Evolutionary conservation across 768 basidiomycete genomes (phyloP).

Genomic region (Rubroboletus satanas): DNA sequence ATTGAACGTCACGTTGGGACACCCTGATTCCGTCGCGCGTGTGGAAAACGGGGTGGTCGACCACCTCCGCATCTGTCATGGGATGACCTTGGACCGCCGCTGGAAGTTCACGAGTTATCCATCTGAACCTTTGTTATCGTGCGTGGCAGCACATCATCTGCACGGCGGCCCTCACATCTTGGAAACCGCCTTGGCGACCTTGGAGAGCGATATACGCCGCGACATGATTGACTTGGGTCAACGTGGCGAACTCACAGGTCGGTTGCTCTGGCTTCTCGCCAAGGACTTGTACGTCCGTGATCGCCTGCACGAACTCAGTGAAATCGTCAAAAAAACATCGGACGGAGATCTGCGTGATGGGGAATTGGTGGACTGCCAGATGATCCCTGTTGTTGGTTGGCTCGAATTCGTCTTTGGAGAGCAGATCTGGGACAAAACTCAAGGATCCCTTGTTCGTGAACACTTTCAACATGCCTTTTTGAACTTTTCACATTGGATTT

Average conservation of each 20-base stretch:
- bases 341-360: background rate
- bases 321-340: background rate
- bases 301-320: background rate
- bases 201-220: background rate
- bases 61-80: slow-evolving; percentile 9
- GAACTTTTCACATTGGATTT: slow-evolving; percentile 1
- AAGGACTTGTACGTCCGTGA: slow-evolving; percentile 1
- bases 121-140: slow-evolving; percentile 9
- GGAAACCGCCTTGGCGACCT: background rate
- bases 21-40: background rate
- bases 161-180: background rate
- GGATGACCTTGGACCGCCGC: background rate
- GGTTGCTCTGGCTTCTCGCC: slow-evolving; percentile 1
- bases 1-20: background rate
- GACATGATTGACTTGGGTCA: background rate
- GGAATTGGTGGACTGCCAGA: slow-evolving; percentile 1
- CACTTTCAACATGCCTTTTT: slow-evolving; percentile 3
- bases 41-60: slow-evolving; percentile 1
- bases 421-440: background rate
- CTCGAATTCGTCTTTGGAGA: slow-evolving; percentile 3
- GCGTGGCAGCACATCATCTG: background rate
- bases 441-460: background rate
- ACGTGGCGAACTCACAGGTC: background rate
- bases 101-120: slow-evolving; percentile 9
- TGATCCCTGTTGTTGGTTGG: background rate